Conservation (phyloP, 176 grass and related monocot species). For the Metroxylon sagu region DNA sequence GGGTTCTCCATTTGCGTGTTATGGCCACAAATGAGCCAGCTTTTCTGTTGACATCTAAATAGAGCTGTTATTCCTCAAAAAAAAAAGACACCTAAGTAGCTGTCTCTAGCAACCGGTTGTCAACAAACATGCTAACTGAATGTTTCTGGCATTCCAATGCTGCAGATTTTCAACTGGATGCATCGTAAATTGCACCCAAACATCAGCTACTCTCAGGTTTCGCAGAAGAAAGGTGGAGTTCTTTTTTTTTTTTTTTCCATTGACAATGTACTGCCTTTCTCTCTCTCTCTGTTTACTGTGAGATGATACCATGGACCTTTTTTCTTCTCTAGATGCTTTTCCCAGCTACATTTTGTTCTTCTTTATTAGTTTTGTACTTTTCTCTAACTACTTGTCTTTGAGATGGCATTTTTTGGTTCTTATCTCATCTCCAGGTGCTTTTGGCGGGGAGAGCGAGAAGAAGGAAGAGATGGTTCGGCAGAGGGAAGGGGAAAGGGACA, state of each 20-base stretch:
- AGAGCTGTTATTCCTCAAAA: too few relatives aligned
- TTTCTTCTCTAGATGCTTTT: too few relatives aligned
- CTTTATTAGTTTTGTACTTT: neutral
- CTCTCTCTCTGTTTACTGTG: too few relatives aligned
- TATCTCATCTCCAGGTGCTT: neutral
- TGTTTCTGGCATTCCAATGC: too few relatives aligned
- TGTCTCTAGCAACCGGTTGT: too few relatives aligned
- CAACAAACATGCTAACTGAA: too few relatives aligned
- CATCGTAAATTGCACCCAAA: slow-evolving; percentile 2
- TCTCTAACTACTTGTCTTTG: too few relatives aligned
- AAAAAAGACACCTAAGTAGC: too few relatives aligned
- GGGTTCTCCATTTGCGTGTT: neutral
- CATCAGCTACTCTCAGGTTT: slow-evolving; percentile 7
- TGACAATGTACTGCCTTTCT: neutral
- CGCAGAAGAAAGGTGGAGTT: neutral
- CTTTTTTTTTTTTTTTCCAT: neutral
- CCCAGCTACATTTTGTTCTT: neutral
- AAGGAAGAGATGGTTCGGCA: neutral
- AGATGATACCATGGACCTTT: too few relatives aligned
- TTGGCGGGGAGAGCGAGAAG: neutral
- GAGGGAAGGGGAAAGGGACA: slow-evolving; percentile 4
- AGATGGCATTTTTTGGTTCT: neutral
- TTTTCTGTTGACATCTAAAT: neutral
- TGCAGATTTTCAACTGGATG: slow-evolving; percentile 18
- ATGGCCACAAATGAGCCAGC: neutral